Percentiles rank a stretch among this genome's conserved stretches.
Evolutionary conservation across 148 eudicot genomes (phyloP).

Genomic region (Hydrangea macrophylla): DNA sequence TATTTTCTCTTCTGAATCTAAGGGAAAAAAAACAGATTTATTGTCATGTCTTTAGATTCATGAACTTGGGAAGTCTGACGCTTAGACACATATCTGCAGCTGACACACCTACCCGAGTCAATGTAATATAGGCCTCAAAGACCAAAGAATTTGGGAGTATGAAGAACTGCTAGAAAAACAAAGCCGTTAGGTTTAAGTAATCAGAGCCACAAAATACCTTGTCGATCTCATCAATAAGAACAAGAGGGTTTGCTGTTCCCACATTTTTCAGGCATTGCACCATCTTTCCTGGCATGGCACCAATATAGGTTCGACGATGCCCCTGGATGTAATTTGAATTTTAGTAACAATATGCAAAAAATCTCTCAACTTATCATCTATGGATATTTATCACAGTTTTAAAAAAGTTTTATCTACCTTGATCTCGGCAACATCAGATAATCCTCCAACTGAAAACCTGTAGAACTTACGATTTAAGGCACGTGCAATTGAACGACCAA

Average conservation of each 20-base stretch:
- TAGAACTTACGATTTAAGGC: slow-evolving; percentile 96
- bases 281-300: slow-evolving; percentile 99
- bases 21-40: no score
- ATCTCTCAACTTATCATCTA: not conserved
- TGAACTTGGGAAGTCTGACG: no score
- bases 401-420: slow-evolving; percentile 44
- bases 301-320: slow-evolving; percentile 98
- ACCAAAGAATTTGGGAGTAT: not conserved
- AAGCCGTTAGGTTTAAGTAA: not conserved
- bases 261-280: slow-evolving; percentile 95
- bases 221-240: slow-evolving; percentile 95
- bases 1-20: no score
- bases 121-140: no score
- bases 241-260: slow-evolving; percentile 97
- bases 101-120: no score
- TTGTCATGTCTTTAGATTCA: no score
- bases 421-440: slow-evolving; percentile 99
- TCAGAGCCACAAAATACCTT: slow-evolving; percentile 51
- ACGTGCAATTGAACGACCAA: slow-evolving; percentile 98
- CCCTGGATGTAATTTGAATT: slow-evolving; percentile 51
- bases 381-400: not conserved
- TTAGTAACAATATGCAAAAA: slow-evolving; percentile 1
- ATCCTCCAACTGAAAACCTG: slow-evolving; percentile 96
- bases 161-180: not conserved
- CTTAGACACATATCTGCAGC: no score